Evolutionary conservation across 208 protist species (phyloP).

Genomic region (Lotmaria passim): DNA sequence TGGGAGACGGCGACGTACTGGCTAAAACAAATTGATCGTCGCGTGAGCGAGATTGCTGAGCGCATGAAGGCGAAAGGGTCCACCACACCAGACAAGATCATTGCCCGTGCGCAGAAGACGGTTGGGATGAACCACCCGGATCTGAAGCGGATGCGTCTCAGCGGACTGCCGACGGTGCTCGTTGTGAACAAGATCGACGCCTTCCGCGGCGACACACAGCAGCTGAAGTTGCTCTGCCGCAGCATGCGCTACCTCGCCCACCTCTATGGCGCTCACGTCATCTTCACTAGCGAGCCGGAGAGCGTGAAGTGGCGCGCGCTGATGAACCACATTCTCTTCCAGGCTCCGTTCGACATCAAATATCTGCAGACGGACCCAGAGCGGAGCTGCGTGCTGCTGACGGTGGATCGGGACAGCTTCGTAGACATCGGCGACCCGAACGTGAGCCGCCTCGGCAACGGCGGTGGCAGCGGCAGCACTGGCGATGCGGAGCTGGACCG

Average conservation of each 20-base stretch:
- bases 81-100: slow-evolving; percentile 80
- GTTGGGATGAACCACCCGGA: slow-evolving; percentile 82
- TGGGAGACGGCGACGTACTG: slow-evolving; percentile 83
- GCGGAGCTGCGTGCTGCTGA: slow-evolving; percentile 65
- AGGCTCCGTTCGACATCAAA: slow-evolving; percentile 71
- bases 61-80: slow-evolving; percentile 85
- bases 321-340: slow-evolving; percentile 82
- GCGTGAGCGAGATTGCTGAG: slow-evolving; percentile 65
- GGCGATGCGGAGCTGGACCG: slow-evolving; percentile 83
- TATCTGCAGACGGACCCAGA: slow-evolving; percentile 79
- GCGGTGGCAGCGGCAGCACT: slow-evolving; percentile 38
- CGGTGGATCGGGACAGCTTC: slow-evolving; percentile 82
- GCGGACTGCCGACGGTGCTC: slow-evolving; percentile 84
- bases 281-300: slow-evolving; percentile 74
- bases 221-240: slow-evolving; percentile 66
- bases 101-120: slow-evolving; percentile 55
- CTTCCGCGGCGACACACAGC: slow-evolving; percentile 58
- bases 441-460: slow-evolving; percentile 32
- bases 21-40: slow-evolving; percentile 73
- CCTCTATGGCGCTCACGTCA: slow-evolving; percentile 77
- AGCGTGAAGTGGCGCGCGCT: slow-evolving; percentile 65
- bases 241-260: slow-evolving; percentile 85
- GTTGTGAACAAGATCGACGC: slow-evolving; percentile 88
- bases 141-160: slow-evolving; percentile 72
- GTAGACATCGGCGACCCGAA: slow-evolving; percentile 78